Evolutionary conservation across 1,284 basidiomycete species (phyloP).

Genomic region (Singerocomus inundabilis): DNA sequence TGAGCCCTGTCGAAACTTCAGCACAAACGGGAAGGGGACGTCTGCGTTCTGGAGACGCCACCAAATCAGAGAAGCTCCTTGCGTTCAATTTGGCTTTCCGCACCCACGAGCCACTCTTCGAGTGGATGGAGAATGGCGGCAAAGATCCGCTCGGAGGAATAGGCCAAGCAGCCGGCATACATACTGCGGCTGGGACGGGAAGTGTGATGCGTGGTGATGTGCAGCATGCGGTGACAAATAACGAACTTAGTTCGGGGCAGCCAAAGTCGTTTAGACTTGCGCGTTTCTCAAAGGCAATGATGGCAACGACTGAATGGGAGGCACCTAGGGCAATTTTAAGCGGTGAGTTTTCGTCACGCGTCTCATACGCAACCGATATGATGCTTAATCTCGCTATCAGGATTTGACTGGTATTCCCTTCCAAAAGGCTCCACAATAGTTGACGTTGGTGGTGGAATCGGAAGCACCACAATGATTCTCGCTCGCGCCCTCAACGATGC

Average conservation of each 20-base stretch:
- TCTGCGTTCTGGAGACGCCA: neutral
- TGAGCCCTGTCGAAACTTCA: neutral
- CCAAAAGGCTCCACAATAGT: constrained; percentile 57
- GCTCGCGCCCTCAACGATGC: constrained; percentile 47
- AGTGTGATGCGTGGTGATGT: neutral
- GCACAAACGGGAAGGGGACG: neutral
- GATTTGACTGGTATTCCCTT: constrained; percentile 62
- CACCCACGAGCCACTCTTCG: constrained; percentile 46
- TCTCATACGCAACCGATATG: neutral
- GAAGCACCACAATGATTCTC: constrained; percentile 67
- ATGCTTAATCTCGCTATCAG: constrained; percentile 35
- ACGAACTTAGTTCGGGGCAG: neutral
- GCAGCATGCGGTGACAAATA: neutral
- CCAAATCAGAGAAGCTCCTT: constrained; percentile 23
- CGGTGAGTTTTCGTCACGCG: constrained; percentile 38
- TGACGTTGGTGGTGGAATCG: constrained; percentile 76
- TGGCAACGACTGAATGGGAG: constrained; percentile 64
- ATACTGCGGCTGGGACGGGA: neutral
- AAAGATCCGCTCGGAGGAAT: constrained; percentile 25
- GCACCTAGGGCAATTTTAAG: constrained; percentile 53
- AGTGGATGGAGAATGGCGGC: constrained; percentile 54
- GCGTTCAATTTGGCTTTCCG: constrained; percentile 59
- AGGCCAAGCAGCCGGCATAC: constrained; percentile 17
- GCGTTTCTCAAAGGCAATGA: constrained; percentile 71
- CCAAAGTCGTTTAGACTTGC: constrained; percentile 48